These are phyloP conservation scores for Odonthalia washingtoniensis DNA, from an alignment of 31 red algal species.

Conservation along the genomic window DNA sequence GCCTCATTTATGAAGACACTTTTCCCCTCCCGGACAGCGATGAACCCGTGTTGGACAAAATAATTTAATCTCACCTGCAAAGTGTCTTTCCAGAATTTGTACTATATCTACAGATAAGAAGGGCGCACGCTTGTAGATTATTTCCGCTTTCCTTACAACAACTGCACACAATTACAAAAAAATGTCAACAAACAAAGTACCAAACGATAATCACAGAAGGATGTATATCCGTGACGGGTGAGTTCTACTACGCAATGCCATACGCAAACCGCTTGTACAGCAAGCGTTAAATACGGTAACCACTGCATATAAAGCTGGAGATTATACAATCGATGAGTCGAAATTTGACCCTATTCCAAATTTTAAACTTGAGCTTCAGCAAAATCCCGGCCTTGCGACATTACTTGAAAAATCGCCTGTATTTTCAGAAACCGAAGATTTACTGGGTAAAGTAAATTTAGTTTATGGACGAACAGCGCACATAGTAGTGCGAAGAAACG, in stretches of 20 bases:
- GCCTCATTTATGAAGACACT: no score
- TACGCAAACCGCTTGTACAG: slow-evolving; percentile 18
- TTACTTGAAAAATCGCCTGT: neutral
- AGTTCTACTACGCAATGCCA: slow-evolving; percentile 27
- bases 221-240: slow-evolving; percentile 58
- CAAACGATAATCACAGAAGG: slow-evolving; percentile 37
- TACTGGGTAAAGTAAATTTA: neutral
- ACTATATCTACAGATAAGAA: no score
- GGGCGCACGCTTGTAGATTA: no score
- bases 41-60: no score
- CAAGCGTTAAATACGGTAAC: slow-evolving; percentile 33
- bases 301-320: slow-evolving; percentile 18
- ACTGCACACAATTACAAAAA: no score
- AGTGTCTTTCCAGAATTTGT: no score
- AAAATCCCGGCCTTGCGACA: no score
- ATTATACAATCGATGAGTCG: slow-evolving; percentile 2
- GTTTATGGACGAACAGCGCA: neutral
- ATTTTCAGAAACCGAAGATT: neutral
- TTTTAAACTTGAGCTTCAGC: no score
- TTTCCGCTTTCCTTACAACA: no score
- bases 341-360: neutral
- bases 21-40: no score
- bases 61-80: no score
- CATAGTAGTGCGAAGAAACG: neutral
- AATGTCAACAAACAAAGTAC: neutral